These are phyloP conservation scores for Penicillium subrubescens DNA, from an alignment of 495 filamentous ascomycete species.

Conservation along the genomic window DNA sequence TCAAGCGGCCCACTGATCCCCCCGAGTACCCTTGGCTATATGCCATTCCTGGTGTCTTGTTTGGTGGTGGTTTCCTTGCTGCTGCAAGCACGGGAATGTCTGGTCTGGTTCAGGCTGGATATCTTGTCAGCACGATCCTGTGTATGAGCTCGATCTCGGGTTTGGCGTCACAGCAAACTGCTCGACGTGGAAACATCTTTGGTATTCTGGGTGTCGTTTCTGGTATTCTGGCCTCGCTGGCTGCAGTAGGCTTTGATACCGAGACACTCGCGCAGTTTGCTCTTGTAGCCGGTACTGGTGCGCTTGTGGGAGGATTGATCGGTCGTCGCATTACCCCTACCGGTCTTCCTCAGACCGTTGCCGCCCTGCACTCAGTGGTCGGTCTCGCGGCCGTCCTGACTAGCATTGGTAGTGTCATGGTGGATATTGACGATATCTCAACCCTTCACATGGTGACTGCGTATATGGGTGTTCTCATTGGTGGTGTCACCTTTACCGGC, in stretches of 20 bases:
- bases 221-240: constrained; percentile 74
- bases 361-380: constrained; percentile 79
- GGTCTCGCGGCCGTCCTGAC: constrained; percentile 80
- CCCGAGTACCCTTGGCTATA: constrained; percentile 85
- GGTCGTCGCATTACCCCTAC: constrained; percentile 82
- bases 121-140: constrained; percentile 74
- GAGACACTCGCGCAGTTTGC: constrained; percentile 74
- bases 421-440: constrained; percentile 62
- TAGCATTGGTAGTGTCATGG: constrained; percentile 79
- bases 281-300: constrained; percentile 67
- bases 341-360: constrained; percentile 79
- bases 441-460: constrained; percentile 77
- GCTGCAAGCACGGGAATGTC: constrained; percentile 76
- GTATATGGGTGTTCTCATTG: constrained; percentile 78
- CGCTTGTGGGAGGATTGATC: constrained; percentile 63
- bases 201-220: constrained; percentile 78
- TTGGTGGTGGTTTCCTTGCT: constrained; percentile 74
- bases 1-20: constrained; percentile 77
- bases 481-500: constrained; percentile 80
- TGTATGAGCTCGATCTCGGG: constrained; percentile 75
- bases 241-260: constrained; percentile 74
- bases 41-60: constrained; percentile 69
- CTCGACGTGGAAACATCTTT: constrained; percentile 76
- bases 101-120: constrained; percentile 79
- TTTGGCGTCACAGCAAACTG: constrained; percentile 74